Conservation (phyloP, 208 protist genomes). For the Lotmaria passim region DNA sequence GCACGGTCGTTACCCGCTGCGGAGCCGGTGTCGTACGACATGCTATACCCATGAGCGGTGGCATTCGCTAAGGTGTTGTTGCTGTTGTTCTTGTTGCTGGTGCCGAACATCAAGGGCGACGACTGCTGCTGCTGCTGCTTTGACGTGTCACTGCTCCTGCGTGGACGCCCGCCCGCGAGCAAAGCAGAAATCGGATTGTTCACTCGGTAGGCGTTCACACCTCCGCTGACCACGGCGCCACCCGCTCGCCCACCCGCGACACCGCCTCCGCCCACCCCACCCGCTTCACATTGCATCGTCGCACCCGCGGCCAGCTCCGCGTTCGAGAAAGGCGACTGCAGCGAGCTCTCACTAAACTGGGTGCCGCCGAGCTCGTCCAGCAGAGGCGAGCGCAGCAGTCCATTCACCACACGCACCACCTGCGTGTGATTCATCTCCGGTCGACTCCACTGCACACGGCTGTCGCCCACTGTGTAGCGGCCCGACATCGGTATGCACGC, state of each 20-base stretch:
- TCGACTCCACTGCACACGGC: neutral
- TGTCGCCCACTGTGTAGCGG: neutral
- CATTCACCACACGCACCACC: constrained; percentile 15
- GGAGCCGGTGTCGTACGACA: constrained; percentile 12
- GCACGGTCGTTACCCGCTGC: neutral
- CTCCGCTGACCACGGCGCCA: neutral
- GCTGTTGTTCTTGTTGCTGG: no score
- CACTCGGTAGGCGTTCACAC: neutral
- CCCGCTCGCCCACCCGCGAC: neutral
- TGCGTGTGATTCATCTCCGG: neutral
- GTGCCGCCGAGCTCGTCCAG: neutral
- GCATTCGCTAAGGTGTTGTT: neutral
- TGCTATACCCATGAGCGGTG: neutral
- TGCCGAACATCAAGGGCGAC: no score
- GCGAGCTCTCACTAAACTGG: constrained; percentile 6
- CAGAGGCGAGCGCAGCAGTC: constrained; percentile 5
- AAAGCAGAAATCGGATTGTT: constrained; percentile 21
- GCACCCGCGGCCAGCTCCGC: neutral
- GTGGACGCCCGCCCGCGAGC: constrained; percentile 13
- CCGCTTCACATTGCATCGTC: no score
- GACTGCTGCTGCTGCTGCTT: neutral
- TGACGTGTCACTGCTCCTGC: neutral
- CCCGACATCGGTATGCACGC: neutral
- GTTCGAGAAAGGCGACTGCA: constrained; percentile 14
- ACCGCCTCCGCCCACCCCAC: neutral